phyloP scores from a whole-genome alignment of 176 grass and related monocot species.

The Bonia amplexicaulis region DNA sequence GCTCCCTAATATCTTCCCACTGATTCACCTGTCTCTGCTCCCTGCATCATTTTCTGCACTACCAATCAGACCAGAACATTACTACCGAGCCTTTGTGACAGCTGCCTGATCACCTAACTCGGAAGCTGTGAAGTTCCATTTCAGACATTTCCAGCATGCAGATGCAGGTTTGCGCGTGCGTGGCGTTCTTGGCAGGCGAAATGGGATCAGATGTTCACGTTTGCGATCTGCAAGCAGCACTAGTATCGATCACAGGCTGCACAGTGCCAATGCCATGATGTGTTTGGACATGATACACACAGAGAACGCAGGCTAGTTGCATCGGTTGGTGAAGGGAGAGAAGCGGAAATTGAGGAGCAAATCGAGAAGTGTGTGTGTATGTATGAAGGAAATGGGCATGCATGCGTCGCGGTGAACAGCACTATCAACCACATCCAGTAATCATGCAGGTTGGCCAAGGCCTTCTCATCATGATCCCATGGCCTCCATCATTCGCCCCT shows the following conservation, averaged over 20 bases:
- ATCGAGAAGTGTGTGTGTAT: neutral
- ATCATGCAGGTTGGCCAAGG: neutral
- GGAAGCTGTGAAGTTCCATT: neutral
- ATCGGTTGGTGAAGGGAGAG: neutral
- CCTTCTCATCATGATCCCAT: conserved; percentile 16
- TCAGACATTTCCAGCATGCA: neutral
- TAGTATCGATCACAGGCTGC: neutral
- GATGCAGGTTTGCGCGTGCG: neutral
- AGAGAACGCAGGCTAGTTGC: neutral
- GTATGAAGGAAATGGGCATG: neutral
- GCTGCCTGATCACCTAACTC: neutral
- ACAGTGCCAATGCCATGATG: neutral
- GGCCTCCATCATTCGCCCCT: conserved; percentile 20
- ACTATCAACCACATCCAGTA: neutral
- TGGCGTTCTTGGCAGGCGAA: neutral
- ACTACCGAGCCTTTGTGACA: neutral
- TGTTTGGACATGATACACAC: neutral
- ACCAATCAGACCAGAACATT: neutral
- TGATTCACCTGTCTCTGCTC: neutral
- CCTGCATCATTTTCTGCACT: neutral
- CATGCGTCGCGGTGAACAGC: neutral
- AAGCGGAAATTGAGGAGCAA: neutral
- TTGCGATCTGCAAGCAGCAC: neutral
- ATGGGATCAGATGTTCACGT: neutral
- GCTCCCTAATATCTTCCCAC: too few relatives aligned